Evolutionary conservation across 805 yeast species (phyloP).

Genomic region (Nakazawaea wyomingensis): DNA sequence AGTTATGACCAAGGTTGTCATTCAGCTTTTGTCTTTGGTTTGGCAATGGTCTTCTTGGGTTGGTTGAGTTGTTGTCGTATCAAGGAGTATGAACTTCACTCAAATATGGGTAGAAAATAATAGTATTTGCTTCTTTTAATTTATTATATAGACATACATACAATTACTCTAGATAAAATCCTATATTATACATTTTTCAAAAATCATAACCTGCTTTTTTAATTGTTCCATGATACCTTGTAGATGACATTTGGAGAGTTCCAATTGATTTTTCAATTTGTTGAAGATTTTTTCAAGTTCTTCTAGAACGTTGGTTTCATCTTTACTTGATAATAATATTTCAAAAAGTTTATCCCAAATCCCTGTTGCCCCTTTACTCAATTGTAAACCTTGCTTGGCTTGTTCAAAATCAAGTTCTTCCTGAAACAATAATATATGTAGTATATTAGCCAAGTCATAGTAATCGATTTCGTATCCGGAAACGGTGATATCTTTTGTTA

Average conservation of each 20-base stretch:
- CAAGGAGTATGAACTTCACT: conserved; percentile 53
- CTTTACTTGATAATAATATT: conserved; percentile 54
- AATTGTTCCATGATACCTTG: conserved; percentile 29
- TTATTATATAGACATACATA: neutral
- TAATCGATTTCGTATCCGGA: conserved; percentile 85
- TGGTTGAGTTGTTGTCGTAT: conserved; percentile 39
- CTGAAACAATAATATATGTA: conserved; percentile 74
- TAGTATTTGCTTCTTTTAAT: neutral
- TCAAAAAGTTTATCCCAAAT: conserved; percentile 70
- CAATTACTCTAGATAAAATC: too few relatives aligned
- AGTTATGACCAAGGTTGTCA: conserved; percentile 52
- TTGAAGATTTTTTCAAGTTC: conserved; percentile 4
- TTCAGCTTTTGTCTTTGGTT: conserved; percentile 38
- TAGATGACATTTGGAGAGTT: conserved; percentile 23
- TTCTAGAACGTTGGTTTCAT: conserved; percentile 15
- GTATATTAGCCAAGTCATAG: conserved; percentile 70
- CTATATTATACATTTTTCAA: too few relatives aligned
- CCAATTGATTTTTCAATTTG: conserved; percentile 32
- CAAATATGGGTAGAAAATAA: conserved; percentile 38
- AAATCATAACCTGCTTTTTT: too few relatives aligned
- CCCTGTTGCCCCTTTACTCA: too few relatives aligned
- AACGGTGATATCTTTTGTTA: conserved; percentile 47
- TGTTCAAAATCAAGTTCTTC: conserved; percentile 45
- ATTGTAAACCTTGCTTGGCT: too few relatives aligned
- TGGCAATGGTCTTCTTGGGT: conserved; percentile 35